Conservation (phyloP, 2,329 filamentous ascomycete species). For the Aspergillus sclerotialis region DNA sequence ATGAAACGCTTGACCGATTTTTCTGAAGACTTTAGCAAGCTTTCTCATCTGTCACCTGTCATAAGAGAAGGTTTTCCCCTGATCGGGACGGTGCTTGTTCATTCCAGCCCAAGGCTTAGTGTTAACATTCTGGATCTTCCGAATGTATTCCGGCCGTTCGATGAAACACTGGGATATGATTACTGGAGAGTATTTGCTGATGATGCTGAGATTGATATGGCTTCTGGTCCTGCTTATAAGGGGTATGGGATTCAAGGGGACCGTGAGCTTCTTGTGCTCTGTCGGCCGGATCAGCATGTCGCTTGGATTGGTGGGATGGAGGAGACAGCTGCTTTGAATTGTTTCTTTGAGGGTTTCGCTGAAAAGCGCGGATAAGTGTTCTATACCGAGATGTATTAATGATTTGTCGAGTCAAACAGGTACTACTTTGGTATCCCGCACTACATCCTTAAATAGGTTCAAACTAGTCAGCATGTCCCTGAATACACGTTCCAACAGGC, state of each 20-base stretch:
- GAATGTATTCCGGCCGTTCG: conserved; percentile 10
- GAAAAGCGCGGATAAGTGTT: background rate
- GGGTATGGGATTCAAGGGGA: conserved; percentile 9
- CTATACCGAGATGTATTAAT: too few relatives aligned
- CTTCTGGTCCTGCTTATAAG: conserved; percentile 3
- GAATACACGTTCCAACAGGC: too few relatives aligned
- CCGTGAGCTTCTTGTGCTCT: conserved; percentile 10
- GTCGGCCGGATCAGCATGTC: conserved; percentile 17
- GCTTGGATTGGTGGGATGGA: conserved; percentile 10
- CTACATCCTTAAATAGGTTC: too few relatives aligned
- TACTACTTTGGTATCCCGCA: too few relatives aligned
- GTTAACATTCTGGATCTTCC: conserved; percentile 9
- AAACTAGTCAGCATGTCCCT: too few relatives aligned
- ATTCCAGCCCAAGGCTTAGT: conserved; percentile 4
- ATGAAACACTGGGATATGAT: conserved; percentile 9
- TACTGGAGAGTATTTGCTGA: conserved; percentile 13
- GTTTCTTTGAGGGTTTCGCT: background rate
- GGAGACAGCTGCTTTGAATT: background rate
- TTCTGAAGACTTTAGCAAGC: conserved; percentile 2
- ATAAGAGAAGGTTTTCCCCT: background rate
- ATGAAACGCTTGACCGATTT: conserved; percentile 4
- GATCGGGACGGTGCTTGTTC: conserved; percentile 8
- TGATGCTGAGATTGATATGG: background rate
- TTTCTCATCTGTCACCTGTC: background rate
- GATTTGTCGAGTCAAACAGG: too few relatives aligned